Evolutionary conservation across 306 rosid species (phyloP), one percentile per base, ranked within the genome.

Genomic region (Vachellia collinsii): DNA sequence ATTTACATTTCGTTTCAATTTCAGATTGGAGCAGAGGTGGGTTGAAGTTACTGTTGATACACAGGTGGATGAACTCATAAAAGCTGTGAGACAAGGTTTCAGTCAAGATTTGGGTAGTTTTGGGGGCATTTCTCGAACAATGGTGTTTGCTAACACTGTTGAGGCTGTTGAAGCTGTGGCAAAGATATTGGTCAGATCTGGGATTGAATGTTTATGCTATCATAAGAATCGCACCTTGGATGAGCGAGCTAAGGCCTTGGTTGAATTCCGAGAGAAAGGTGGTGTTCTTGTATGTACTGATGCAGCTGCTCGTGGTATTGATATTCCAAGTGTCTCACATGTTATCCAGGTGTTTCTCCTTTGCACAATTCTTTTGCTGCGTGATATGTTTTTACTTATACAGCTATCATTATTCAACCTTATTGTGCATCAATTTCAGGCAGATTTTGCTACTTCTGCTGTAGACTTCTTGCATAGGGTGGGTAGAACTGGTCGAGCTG

Each of bases 401-500:
- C 2, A 29, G 34, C 1, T 29, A 29, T 29, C 34, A 51, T 39
- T 72, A 72, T 85, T 82, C 53, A 86, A 70, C 80, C 51, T 70
- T 70, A 23, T 48, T 36, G 29, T 83, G 79, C 80, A 39, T 74
- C 19, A 71, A 56, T 91, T 91, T 74, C 96, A 95, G 98, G 96
- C 94, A 34, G 97, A 93, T 73, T 93, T 93, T 79, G 97, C 99
- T 75, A 93, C 92, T 79, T 95, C 96, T 82, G 99, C 97, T 23
- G 98, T 95, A 67, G 98, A 95, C 83, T 95, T 95, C 80, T 78
- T 95, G 80, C 99, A 95, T 63, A 87, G 99, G 83, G 83, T 93
- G 81, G 98, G 98, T 74, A 93, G 94, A 65, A 95, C 98, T 22
- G 99, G 91, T 75, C 93, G 99, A 89, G 98, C 99, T 56, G 97